Evolutionary conservation across 257 asterid species (phyloP).

Genomic region (Solanum neorickii): DNA sequence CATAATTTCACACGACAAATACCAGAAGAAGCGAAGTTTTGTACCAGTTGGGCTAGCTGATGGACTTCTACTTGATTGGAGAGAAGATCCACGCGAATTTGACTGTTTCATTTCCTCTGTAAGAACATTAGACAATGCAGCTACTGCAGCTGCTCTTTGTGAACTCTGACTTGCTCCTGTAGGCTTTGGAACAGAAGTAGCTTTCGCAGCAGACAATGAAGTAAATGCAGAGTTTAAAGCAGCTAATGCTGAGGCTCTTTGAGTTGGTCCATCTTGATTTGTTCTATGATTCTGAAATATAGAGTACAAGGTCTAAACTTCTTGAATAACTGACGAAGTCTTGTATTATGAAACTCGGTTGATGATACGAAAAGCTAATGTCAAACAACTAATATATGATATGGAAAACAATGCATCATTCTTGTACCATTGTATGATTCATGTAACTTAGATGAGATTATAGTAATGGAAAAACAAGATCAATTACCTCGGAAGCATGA

Average conservation of each 20-base stretch:
- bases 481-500: conserved; percentile 56
- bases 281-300: conserved; percentile 25
- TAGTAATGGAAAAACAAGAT: neutral
- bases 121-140: conserved; percentile 73
- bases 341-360: neutral
- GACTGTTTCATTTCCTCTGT: conserved; percentile 69
- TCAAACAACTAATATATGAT: neutral
- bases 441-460: neutral
- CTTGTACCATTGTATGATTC: neutral
- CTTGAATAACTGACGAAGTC: neutral
- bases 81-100: conserved; percentile 46
- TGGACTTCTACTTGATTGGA: conserved; percentile 53
- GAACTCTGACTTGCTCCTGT: conserved; percentile 50
- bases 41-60: conserved; percentile 54
- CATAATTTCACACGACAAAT: neutral
- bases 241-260: conserved; percentile 96
- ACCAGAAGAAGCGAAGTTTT: neutral
- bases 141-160: conserved; percentile 96
- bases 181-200: conserved; percentile 33
- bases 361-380: neutral
- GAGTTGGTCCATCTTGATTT: conserved; percentile 79
- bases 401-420: neutral
- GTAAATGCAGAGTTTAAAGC: conserved; percentile 85
- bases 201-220: conserved; percentile 43
- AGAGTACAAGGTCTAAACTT: neutral